These are phyloP conservation scores for Collybiopsis confluens DNA, from an alignment of 768 basidiomycete genomes.

Conservation along the genomic window DNA sequence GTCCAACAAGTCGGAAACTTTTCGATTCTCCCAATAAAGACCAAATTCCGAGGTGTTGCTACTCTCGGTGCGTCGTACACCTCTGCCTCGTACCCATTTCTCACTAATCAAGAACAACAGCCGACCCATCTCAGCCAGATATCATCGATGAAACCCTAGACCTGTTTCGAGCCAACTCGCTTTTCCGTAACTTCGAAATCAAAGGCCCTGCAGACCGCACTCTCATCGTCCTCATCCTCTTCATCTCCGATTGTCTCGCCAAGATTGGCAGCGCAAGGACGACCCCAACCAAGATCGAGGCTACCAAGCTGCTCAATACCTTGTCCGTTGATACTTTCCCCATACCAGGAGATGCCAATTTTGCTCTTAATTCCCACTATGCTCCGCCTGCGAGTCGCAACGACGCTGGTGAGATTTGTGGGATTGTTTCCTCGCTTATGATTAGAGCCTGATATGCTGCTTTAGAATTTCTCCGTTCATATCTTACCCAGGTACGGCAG, in stretches of 20 bases:
- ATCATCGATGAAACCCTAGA: constrained; percentile 95
- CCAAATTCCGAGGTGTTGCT: constrained; percentile 89
- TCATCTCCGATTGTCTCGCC: constrained; percentile 93
- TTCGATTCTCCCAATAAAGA: constrained; percentile 85
- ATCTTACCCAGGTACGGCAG: constrained; percentile 89
- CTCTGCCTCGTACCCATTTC: constrained; percentile 9
- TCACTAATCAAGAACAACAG: constrained; percentile 33
- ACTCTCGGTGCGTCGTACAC: constrained; percentile 53
- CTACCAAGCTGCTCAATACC: constrained; percentile 83
- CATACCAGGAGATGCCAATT: constrained; percentile 94
- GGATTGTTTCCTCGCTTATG: neutral
- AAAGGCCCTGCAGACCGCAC: constrained; percentile 95
- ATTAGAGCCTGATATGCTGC: neutral
- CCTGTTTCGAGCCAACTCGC: constrained; percentile 96
- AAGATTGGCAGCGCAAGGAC: constrained; percentile 76
- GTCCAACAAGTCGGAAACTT: constrained; percentile 86
- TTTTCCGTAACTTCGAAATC: constrained; percentile 99
- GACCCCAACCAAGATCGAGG: constrained; percentile 75
- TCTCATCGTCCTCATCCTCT: constrained; percentile 96
- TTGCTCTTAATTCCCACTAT: constrained; percentile 90
- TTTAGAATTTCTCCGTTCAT: constrained; percentile 83
- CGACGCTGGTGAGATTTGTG: constrained; percentile 64
- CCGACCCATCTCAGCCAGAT: constrained; percentile 75
- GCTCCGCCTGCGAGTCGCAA: constrained; percentile 69
- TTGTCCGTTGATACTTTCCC: constrained; percentile 91